Conservation (phyloP, 495 filamentous ascomycete genomes). For the Aspergillus avenaceus region DNA sequence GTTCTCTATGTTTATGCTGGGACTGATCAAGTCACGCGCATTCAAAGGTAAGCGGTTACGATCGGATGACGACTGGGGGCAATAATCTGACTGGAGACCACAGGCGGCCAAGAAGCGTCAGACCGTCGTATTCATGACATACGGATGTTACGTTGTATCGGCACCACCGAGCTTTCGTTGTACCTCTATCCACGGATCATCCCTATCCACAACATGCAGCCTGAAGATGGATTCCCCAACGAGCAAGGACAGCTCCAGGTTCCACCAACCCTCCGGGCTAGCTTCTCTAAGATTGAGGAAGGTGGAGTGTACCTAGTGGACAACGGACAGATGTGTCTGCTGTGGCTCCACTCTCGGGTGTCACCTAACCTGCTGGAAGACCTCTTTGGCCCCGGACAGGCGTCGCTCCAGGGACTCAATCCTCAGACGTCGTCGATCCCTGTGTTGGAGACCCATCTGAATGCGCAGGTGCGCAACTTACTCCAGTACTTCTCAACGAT, state of each 20-base stretch:
- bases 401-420: slow-evolving; percentile 69
- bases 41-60: slow-evolving; percentile 65
- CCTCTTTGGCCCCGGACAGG: slow-evolving; percentile 77
- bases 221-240: slow-evolving; percentile 80
- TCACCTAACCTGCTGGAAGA: slow-evolving; percentile 82
- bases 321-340: slow-evolving; percentile 82
- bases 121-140: slow-evolving; percentile 90
- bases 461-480: slow-evolving; percentile 91
- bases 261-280: slow-evolving; percentile 64
- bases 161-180: slow-evolving; percentile 75
- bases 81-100: not conserved
- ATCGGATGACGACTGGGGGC: not conserved
- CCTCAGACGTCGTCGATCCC: slow-evolving; percentile 66
- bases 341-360: slow-evolving; percentile 82
- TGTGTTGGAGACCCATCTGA: slow-evolving; percentile 87
- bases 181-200: slow-evolving; percentile 96
- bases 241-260: slow-evolving; percentile 81
- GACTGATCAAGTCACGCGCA: slow-evolving; percentile 82
- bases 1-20: slow-evolving; percentile 95
- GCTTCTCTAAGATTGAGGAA: slow-evolving; percentile 84
- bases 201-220: slow-evolving; percentile 77
- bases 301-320: slow-evolving; percentile 98
- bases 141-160: slow-evolving; percentile 84
- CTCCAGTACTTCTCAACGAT: slow-evolving; percentile 78
- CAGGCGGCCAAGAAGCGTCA: slow-evolving; percentile 77